Conservation (phyloP, 1,284 basidiomycete species). For the Trichosporon ovoides region DNA sequence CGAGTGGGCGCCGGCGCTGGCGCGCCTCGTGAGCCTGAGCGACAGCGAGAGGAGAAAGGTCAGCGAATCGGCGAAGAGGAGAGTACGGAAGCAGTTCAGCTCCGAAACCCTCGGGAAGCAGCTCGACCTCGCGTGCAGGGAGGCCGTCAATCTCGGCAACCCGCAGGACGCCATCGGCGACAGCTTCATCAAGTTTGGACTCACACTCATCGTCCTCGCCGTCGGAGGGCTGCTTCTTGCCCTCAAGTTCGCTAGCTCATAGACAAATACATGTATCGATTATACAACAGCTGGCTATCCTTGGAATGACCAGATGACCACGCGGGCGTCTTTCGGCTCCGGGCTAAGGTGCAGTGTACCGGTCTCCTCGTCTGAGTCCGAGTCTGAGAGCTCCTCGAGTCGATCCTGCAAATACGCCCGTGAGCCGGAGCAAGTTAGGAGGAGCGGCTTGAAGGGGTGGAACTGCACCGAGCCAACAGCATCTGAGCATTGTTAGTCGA, state of each 20-base stretch:
- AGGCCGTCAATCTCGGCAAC: conserved; percentile 48
- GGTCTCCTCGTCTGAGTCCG: conserved; percentile 4
- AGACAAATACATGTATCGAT: conserved; percentile 8
- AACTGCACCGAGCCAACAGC: conserved; percentile 41
- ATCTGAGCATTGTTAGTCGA: conserved; percentile 24
- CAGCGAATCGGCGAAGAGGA: conserved; percentile 54
- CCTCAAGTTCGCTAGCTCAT: not conserved
- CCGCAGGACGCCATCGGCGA: conserved; percentile 34
- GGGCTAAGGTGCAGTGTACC: not conserved
- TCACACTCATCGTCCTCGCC: conserved; percentile 13
- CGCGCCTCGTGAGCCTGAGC: conserved; percentile 58
- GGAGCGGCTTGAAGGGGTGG: conserved; percentile 37
- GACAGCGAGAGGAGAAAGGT: conserved; percentile 54
- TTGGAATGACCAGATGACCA: conserved; percentile 11
- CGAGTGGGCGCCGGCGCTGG: conserved; percentile 65
- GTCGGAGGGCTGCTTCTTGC: conserved; percentile 7
- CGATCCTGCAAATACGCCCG: conserved; percentile 15
- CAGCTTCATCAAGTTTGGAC: conserved; percentile 26
- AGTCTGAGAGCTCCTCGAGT: conserved; percentile 2
- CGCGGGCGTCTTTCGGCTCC: conserved; percentile 4
- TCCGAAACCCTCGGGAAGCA: conserved; percentile 63
- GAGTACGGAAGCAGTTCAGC: conserved; percentile 60
- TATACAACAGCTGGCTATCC: not conserved
- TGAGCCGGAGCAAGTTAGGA: conserved; percentile 37
- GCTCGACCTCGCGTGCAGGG: conserved; percentile 59